Percentiles rank a stretch among this genome's conserved stretches.
These are phyloP conservation scores for Secale cereale DNA, from an alignment of 176 grass and related monocot genomes.

Conservation along the genomic window DNA sequence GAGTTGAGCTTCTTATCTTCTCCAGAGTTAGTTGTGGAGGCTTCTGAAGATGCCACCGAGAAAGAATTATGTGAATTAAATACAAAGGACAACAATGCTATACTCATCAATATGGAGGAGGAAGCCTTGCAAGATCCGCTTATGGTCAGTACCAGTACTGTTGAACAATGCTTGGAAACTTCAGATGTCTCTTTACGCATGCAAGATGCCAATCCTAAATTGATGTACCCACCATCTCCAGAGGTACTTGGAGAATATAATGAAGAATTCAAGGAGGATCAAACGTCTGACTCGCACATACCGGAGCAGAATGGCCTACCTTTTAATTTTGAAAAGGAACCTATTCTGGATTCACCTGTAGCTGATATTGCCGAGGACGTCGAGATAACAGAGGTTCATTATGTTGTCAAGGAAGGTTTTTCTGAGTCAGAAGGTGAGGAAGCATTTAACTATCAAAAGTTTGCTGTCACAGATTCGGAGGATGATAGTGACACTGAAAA, in stretches of 20 bases:
- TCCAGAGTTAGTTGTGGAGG: background rate
- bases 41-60: background rate
- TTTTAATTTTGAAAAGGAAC: background rate
- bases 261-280: background rate
- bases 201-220: slow-evolving; percentile 13
- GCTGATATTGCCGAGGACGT: background rate
- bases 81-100: background rate
- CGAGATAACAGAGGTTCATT: background rate
- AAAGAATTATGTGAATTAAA: background rate
- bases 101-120: background rate
- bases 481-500: background rate
- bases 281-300: background rate
- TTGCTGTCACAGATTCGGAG: background rate
- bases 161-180: background rate
- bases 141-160: background rate
- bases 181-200: background rate
- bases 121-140: background rate
- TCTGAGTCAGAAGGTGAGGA: slow-evolving; percentile 1
- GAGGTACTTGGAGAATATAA: slow-evolving; percentile 12
- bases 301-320: background rate
- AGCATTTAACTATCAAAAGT: background rate
- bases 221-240: background rate
- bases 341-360: slow-evolving; percentile 10
- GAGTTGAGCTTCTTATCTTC: slow-evolving; percentile 16
- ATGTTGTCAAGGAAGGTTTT: background rate